Evolutionary conservation across 2,329 filamentous ascomycete genomes (phyloP).

Genomic region (Monosporascus ibericus): DNA sequence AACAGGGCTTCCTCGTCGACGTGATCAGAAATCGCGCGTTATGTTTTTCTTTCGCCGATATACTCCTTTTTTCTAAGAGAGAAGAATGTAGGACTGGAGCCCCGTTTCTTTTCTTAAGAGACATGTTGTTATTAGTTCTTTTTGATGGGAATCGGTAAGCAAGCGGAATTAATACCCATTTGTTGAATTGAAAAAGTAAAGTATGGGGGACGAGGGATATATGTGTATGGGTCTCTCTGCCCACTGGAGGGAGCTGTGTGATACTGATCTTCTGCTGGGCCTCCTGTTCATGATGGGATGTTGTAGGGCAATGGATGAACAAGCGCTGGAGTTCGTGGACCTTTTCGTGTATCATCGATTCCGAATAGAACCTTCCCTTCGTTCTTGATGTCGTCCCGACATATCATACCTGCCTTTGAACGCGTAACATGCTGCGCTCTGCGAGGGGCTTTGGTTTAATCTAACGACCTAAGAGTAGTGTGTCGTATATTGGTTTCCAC

Average conservation of each 20-base stretch:
- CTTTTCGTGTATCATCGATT: neutral
- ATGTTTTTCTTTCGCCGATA: neutral
- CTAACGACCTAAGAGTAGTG: too few species aligned
- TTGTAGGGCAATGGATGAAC: neutral
- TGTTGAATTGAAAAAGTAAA: neutral
- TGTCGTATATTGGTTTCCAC: too few species aligned
- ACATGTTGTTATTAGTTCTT: neutral
- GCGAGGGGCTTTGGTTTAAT: too few species aligned
- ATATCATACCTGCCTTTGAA: too few species aligned
- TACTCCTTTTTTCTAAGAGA: neutral
- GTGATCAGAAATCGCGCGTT: neutral
- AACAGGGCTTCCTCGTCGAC: constrained; percentile 3
- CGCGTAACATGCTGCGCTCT: too few species aligned
- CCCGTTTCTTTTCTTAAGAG: neutral
- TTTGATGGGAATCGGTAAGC: neutral
- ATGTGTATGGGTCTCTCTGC: neutral
- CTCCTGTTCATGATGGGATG: neutral
- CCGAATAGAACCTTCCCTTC: neutral
- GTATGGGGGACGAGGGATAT: neutral
- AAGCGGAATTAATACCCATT: neutral
- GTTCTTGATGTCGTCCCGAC: neutral
- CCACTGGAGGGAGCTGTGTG: too few species aligned
- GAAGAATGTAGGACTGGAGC: neutral
- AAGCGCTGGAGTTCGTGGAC: neutral
- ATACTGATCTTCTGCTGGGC: neutral